phyloP scores from a whole-genome alignment of 305 asterid species.

The Fraxinus albicans region DNA sequence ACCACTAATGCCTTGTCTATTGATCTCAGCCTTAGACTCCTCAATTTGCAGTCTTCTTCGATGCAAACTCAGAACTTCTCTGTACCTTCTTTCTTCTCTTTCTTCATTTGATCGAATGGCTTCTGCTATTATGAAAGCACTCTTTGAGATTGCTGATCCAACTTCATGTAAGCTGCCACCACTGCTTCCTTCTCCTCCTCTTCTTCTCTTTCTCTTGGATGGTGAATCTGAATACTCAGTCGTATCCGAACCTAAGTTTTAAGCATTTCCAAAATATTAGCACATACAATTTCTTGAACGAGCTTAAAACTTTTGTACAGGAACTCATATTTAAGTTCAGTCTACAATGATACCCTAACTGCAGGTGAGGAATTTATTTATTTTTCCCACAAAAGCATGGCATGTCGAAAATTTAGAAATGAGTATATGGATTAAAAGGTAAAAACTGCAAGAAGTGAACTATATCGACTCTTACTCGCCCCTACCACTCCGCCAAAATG shows the following conservation, averaged over 20 bases:
- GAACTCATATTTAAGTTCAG: background rate
- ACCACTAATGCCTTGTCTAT: constrained; percentile 66
- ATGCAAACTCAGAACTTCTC: constrained; percentile 59
- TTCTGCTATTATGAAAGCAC: constrained; percentile 69
- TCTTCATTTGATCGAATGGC: constrained; percentile 68
- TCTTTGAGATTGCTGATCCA: constrained; percentile 63
- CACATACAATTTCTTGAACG: background rate
- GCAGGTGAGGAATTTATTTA: too few species aligned
- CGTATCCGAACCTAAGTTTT: constrained; percentile 36
- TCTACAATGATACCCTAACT: too few species aligned
- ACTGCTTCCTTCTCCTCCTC: constrained; percentile 24
- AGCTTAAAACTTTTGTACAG: background rate
- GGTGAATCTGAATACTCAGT: constrained; percentile 42
- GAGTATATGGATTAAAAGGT: too few species aligned
- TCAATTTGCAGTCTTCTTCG: constrained; percentile 71
- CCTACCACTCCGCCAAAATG: background rate
- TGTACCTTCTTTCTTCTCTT: constrained; percentile 71
- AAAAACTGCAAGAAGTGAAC: background rate
- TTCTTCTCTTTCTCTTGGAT: constrained; percentile 43
- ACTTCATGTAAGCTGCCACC: constrained; percentile 36
- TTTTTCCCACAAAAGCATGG: too few species aligned
- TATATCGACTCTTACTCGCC: too few species aligned
- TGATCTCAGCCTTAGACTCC: constrained; percentile 75
- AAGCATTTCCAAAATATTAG: constrained; percentile 9
- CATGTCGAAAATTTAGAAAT: too few species aligned